A percentile compares a stretch with the other conserved stretches of the same genome.
phyloP scores from a whole-genome alignment of 176 grass and related monocot genomes.

The Bolboschoenus planiculmis region DNA sequence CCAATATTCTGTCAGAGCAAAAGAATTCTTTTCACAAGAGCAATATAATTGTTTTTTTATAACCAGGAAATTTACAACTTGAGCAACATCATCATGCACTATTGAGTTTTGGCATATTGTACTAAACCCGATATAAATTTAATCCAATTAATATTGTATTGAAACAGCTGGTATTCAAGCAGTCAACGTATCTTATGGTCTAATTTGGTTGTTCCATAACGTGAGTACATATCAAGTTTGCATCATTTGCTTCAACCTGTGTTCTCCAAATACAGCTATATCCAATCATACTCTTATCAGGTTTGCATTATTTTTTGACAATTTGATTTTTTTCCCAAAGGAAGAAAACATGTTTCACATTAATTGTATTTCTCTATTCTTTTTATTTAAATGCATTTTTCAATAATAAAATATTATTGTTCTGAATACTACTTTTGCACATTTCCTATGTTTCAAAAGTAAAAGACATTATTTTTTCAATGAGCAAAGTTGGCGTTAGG shows the following conservation, averaged over 20 bases:
- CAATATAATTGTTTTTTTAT: neutral
- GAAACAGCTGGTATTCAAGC: too few relatives aligned
- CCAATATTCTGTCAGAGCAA: conserved; percentile 42
- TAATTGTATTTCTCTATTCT: neutral
- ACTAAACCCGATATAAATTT: too few relatives aligned
- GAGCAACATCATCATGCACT: neutral
- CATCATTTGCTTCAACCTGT: too few relatives aligned
- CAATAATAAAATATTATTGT: neutral
- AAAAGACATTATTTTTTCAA: neutral
- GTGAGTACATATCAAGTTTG: too few relatives aligned
- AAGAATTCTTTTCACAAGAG: neutral
- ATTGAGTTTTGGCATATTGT: too few relatives aligned
- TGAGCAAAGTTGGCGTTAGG: neutral
- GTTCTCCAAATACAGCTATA: neutral
- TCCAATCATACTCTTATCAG: neutral
- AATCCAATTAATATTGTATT: too few relatives aligned
- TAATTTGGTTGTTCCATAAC: too few relatives aligned
- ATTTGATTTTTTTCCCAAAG: neutral
- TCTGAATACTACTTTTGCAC: neutral
- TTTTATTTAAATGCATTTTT: neutral
- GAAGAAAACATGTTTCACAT: neutral
- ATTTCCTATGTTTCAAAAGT: neutral
- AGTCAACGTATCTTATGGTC: too few relatives aligned
- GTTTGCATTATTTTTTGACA: neutral
- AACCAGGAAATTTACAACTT: neutral